Evolutionary conservation across 345 rosid genomes (phyloP), one percentile per base, ranked within the genome.

Genomic region (Nasturtium officinale): DNA sequence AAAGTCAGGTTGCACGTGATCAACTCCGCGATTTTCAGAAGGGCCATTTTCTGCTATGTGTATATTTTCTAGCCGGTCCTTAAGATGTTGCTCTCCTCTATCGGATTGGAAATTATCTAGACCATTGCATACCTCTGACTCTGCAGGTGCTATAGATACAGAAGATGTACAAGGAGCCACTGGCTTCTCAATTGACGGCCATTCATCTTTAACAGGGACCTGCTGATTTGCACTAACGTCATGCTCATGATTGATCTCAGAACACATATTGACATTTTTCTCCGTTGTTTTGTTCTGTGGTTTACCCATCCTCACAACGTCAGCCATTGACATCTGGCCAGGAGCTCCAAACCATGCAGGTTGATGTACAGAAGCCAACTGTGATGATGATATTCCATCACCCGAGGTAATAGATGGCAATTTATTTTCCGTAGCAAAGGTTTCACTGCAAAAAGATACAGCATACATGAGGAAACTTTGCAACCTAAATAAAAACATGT

Each of bases 301-400:
- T 87, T 83, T 84, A 70, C 99, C 98, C 99, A 85, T 89, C 85
- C 90, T 95, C 77, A 95, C 99, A 77, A 96, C 84, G 75, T 92
- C 98, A 67, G 98, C 98, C 99, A 96, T 87, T 21, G 98, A 92
- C 71, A 78, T 84, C 79, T 96, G 94, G 62, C 98, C 97, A 8
- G 96, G 85, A 63, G 78, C 85, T 76, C 90, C 92, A 62, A 69
- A 38, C 97, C 96, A 92, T 17, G 92, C 78, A 87, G 90, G 69
- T 66, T 85, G 96, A 80, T 80, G 86, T 80, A 87, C 95, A 70
- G 87, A 68, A 59, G 85, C 60, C 61, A 84, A 73, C 80, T 84
- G 92, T 17, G 80, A 78, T 35, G 85, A 78, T 61, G 82, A 72
- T 59, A 87, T 65, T 55, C 70, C 87, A 82, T 90, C 89, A 55